Evolutionary conservation across 129 eudicot species (phyloP).

Genomic region (Pseudognaphalium luteoalbum): DNA sequence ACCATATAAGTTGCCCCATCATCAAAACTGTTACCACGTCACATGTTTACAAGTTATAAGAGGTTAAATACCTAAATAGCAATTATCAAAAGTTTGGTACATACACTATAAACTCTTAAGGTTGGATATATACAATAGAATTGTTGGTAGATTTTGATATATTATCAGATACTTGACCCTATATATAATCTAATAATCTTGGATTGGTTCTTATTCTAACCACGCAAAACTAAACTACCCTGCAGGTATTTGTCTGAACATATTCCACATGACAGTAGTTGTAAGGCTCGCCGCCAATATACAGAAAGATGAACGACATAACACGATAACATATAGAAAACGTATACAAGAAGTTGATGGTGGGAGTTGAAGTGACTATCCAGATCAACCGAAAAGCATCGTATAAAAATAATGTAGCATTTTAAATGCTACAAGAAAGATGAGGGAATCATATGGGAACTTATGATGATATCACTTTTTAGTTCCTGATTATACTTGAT

Average conservation of each 20-base stretch:
- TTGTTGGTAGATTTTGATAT: not conserved
- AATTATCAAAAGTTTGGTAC: too few species aligned
- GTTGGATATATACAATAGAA: not conserved
- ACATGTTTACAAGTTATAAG: too few species aligned
- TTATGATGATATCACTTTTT: not conserved
- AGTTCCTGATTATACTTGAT: conserved; percentile 18
- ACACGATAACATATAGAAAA: conserved; percentile 14
- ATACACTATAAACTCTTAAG: not conserved
- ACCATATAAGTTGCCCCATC: not conserved
- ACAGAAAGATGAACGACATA: conserved; percentile 18
- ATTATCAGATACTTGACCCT: not conserved
- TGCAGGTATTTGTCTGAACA: conserved; percentile 15
- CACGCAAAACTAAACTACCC: conserved; percentile 4
- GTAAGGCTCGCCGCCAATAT: conserved; percentile 1
- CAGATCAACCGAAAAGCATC: conserved; percentile 5
- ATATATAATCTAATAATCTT: not conserved
- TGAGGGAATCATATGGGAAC: not conserved
- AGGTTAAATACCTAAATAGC: not conserved
- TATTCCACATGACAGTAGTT: conserved; percentile 5
- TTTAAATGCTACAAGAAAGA: conserved; percentile 8
- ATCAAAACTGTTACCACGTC: not conserved
- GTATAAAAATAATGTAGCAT: not conserved
- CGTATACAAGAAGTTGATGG: conserved; percentile 17
- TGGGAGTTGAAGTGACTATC: conserved; percentile 6
- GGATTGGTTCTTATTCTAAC: conserved; percentile 10